Base-by-base conservation (phyloP, 1,284 basidiomycete genomes). In the Sporisorium scitamineum region DNA sequence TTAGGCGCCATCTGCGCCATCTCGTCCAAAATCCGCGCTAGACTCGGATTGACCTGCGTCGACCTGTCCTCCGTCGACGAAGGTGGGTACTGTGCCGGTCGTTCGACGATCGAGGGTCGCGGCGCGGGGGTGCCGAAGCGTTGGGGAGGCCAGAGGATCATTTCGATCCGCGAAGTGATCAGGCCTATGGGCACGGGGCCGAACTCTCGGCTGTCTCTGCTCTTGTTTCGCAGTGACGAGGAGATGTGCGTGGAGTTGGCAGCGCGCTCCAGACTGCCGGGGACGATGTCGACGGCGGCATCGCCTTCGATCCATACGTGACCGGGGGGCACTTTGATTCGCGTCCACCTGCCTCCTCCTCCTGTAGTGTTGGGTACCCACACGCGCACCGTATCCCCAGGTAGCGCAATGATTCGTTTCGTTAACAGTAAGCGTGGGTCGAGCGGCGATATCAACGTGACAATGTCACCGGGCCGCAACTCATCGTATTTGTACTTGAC, bases 301-400 rank as follows among this genome's bases (percentile, higher is more conserved):
- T 89, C 89, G 14, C 89, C 89, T 80, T 89, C 89, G 52, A 89
- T 85, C 88, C 88, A 89, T 44, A 86, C 87, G 53, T 85, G 80
- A 16, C 79, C 76, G 7, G 72, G 71, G 0, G 83, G 83, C 5
- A 83, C 70, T 34, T 76, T 70, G 61, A 81, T 66, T 18, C 64
- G 50, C 4, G 63, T 64, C 74, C 77, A 81, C 34, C 61, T 64
- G 18, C 61, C 67, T 1, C 18, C 54, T 18, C 58, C 24, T 45
- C 48, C 50, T 26, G 7, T n/a, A 10, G n/a, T 10, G 2, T n/a
- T n/a, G 14, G 70, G 70, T 0, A 68, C 66, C 75, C 75, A 81
- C 0, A 88, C 87, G 14, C 85, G 75, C 51, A 88, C 87, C 1
- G 88, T 79, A 70, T 89, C 88, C n/a, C 88, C 88, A 54, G 87